These are phyloP conservation scores for Cercophora samala DNA, from an alignment of 495 filamentous ascomycete species.

Conservation along the genomic window DNA sequence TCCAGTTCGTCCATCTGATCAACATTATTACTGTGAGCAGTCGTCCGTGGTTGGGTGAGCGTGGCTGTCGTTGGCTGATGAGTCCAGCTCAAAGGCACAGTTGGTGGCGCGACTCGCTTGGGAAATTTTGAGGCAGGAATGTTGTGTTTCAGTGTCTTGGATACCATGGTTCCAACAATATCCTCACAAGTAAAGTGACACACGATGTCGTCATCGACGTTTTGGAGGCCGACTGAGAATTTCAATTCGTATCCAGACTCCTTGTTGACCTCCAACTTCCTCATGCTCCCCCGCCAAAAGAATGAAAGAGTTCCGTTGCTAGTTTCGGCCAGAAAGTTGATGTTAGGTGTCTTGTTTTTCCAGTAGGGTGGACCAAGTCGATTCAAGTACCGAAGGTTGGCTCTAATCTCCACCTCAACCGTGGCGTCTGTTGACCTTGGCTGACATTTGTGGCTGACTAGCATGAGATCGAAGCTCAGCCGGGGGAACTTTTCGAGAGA, in stretches of 20 bases:
- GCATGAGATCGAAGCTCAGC: conserved; percentile 52
- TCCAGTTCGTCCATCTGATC: conserved; percentile 6
- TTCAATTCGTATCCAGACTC: conserved; percentile 52
- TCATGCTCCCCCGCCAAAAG: conserved; percentile 73
- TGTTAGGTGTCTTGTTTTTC: conserved; percentile 57
- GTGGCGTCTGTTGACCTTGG: conserved; percentile 20
- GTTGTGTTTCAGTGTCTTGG: conserved; percentile 58
- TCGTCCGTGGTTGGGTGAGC: background rate
- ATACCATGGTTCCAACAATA: conserved; percentile 75
- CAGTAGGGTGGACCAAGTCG: conserved; percentile 58
- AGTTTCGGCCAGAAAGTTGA: conserved; percentile 73
- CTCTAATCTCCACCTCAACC: conserved; percentile 60
- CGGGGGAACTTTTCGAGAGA: conserved; percentile 70
- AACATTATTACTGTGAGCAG: background rate
- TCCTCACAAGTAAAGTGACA: conserved; percentile 86
- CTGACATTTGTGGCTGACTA: conserved; percentile 27
- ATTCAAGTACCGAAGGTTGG: conserved; percentile 71
- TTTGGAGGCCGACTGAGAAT: conserved; percentile 58
- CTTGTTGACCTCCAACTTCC: conserved; percentile 53
- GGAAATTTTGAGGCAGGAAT: conserved; percentile 58
- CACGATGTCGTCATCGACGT: conserved; percentile 54
- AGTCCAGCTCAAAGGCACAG: background rate
- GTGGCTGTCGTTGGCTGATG: background rate
- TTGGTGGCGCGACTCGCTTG: background rate
- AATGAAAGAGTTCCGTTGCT: conserved; percentile 71